phyloP scores from a whole-genome alignment of 495 filamentous ascomycete species.

The Chaetomidium leptoderma region DNA sequence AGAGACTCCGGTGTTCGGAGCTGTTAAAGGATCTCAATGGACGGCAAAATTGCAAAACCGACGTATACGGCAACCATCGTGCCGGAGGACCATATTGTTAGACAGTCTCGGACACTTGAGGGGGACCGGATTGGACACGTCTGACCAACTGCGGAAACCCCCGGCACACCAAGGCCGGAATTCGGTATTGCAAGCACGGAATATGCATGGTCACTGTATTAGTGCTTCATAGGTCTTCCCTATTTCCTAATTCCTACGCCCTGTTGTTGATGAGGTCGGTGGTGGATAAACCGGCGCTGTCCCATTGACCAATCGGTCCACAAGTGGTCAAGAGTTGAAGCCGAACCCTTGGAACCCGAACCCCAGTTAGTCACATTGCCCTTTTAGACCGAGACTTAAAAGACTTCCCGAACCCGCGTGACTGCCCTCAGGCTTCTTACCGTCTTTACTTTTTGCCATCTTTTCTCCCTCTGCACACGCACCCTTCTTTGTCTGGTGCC shows the following conservation, averaged over 20 bases:
- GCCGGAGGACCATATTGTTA: neutral
- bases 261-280: neutral
- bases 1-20: slow-evolving; percentile 7
- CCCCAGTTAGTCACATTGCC: neutral
- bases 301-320: slow-evolving; percentile 16
- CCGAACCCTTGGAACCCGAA: slow-evolving; percentile 2
- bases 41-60: neutral
- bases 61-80: neutral
- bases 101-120: no score
- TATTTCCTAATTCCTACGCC: neutral
- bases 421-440: neutral
- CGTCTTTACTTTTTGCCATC: slow-evolving; percentile 1
- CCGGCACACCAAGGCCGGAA: slow-evolving; percentile 4
- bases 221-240: no score
- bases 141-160: neutral
- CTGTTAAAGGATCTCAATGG: neutral
- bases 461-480: neutral
- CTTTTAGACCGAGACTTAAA: neutral
- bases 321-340: neutral
- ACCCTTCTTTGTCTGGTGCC: slow-evolving; percentile 7
- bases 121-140: no score
- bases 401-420: neutral
- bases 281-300: neutral
- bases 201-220: neutral
- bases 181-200: neutral